These are phyloP conservation scores for Monoraphidium neglectum DNA, from an alignment of 139 green algal species.

Conservation along the genomic window DNA sequence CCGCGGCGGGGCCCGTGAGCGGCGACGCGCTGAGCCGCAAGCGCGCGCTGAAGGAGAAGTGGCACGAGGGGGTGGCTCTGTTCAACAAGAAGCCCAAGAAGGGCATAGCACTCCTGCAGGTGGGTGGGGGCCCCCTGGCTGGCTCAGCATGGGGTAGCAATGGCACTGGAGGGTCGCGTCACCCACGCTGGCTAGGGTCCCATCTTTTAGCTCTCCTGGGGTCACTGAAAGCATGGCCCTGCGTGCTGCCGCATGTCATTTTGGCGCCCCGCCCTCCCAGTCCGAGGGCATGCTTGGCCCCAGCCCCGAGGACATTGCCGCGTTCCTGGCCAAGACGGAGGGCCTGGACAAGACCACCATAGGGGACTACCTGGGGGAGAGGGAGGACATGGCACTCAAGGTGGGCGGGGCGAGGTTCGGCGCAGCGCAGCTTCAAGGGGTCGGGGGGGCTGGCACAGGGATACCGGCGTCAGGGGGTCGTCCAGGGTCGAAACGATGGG, in stretches of 20 bases:
- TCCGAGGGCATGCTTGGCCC: conserved; percentile 79
- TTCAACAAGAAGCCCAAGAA: conserved; percentile 99
- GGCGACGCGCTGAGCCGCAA: conserved; percentile 41
- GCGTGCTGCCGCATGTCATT: background rate
- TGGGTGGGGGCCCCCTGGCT: background rate
- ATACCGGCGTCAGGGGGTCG: no score
- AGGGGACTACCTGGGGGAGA: conserved; percentile 96
- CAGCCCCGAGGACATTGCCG: conserved; percentile 67
- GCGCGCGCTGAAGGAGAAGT: conserved; percentile 61
- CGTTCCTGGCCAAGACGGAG: conserved; percentile 68
- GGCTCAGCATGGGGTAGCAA: background rate
- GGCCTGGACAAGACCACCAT: conserved; percentile 94
- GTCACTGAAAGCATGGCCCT: background rate
- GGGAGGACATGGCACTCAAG: conserved; percentile 86
- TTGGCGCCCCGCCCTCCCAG: conserved; percentile 28
- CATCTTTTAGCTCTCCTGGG: background rate
- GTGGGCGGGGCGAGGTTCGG: conserved; percentile 5
- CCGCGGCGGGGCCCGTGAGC: conserved; percentile 11
- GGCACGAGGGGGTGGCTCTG: conserved; percentile 81
- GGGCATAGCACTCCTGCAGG: conserved; percentile 83
- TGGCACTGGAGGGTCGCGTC: background rate
- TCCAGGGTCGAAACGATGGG: no score
- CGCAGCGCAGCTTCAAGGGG: background rate
- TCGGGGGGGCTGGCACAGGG: background rate
- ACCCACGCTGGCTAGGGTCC: background rate